These are phyloP conservation scores for Sindora glabra DNA, from an alignment of 306 rosid genomes.

Conservation along the genomic window DNA sequence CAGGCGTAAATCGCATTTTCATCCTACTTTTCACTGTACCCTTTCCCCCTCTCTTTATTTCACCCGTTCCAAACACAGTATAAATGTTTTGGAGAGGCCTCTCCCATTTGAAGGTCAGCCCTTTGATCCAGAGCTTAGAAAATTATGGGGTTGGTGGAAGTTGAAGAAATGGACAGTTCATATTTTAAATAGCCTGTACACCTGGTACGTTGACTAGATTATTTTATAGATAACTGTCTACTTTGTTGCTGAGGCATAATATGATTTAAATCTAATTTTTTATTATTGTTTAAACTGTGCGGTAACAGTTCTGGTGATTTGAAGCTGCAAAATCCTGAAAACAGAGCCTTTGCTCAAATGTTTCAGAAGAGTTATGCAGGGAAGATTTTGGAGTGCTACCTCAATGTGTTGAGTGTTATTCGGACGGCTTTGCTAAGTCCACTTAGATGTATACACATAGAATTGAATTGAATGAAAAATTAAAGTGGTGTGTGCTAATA, in stretches of 20 bases:
- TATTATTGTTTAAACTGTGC: neutral
- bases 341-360: conserved; percentile 85
- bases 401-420: conserved; percentile 70
- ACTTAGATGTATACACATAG: neutral
- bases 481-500: conserved; percentile 12
- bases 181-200: conserved; percentile 81
- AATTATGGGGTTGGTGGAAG: conserved; percentile 99
- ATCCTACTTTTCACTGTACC: too few relatives aligned
- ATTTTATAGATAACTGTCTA: neutral
- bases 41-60: too few relatives aligned
- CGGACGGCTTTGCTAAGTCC: conserved; percentile 93
- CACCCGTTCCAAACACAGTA: too few relatives aligned
- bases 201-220: conserved; percentile 46
- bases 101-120: conserved; percentile 95
- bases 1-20: too few relatives aligned
- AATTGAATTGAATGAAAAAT: neutral
- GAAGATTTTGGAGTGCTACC: conserved; percentile 83
- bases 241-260: neutral
- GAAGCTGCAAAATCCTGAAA: conserved; percentile 90
- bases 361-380: conserved; percentile 93
- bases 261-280: neutral
- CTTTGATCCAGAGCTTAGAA: conserved; percentile 68
- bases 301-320: conserved; percentile 79
- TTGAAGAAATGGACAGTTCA: conserved; percentile 99
- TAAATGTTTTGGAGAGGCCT: conserved; percentile 76